These are phyloP conservation scores for Skeletonema menzelii DNA, from an alignment of 108 stramenopile species.

Conservation along the genomic window DNA sequence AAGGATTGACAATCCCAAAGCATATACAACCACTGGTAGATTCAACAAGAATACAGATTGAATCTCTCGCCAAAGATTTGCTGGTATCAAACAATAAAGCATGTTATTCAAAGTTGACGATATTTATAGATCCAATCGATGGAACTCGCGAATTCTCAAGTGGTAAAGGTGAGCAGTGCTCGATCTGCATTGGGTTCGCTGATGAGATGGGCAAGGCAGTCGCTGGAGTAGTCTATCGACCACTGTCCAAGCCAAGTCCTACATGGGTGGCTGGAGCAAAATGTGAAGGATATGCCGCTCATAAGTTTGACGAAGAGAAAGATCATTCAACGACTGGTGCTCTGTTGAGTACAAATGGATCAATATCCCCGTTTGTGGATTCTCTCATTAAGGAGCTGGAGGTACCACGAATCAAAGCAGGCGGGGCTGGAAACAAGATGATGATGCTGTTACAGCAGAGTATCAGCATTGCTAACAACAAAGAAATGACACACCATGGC, in stretches of 20 bases:
- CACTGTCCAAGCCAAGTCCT: conserved; percentile 36
- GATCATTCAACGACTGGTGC: conserved; percentile 3
- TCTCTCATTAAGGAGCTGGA: conserved; percentile 41
- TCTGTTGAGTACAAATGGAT: conserved; percentile 60
- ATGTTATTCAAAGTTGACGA: conserved; percentile 26
- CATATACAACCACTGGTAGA: conserved; percentile 39
- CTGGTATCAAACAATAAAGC: not conserved
- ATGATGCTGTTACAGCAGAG: conserved; percentile 57
- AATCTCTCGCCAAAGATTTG: conserved; percentile 15
- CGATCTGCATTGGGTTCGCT: conserved; percentile 65
- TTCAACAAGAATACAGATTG: conserved; percentile 23
- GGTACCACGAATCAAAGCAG: conserved; percentile 31
- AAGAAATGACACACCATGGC: not conserved
- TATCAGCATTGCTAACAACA: not conserved
- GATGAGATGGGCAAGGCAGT: conserved; percentile 45
- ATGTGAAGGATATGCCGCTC: conserved; percentile 37
- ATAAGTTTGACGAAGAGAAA: conserved; percentile 16
- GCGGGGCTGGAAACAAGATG: conserved; percentile 71
- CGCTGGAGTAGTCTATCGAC: conserved; percentile 62
- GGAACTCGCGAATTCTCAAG: conserved; percentile 67
- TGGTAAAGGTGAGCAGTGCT: conserved; percentile 63
- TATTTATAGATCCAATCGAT: conserved; percentile 71
- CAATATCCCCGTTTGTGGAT: conserved; percentile 59
- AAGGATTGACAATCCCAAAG: conserved; percentile 24
- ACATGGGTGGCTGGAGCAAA: conserved; percentile 59